Conservation (phyloP, 2,329 filamentous ascomycete species). For the Cladorrhinum sp. region DNA sequence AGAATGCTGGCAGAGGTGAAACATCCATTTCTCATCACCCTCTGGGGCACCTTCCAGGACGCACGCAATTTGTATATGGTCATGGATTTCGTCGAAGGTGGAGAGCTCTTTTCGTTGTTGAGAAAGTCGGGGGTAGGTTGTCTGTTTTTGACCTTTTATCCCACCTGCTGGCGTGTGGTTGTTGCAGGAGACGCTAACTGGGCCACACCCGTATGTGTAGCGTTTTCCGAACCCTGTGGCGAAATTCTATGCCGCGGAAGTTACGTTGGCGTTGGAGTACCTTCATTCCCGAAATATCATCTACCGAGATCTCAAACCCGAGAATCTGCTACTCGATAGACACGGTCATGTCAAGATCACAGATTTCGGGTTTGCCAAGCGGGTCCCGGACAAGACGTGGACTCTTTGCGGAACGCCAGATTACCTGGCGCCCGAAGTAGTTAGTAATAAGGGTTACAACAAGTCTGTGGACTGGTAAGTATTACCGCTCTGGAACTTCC, state of each 20-base stretch:
- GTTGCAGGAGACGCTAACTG: constrained; percentile 20
- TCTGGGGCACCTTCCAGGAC: constrained; percentile 99
- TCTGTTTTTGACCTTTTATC: background rate
- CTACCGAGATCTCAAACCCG: constrained; percentile 94
- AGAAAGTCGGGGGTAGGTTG: constrained; percentile 84
- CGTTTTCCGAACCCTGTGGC: constrained; percentile 97
- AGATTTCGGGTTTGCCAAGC: constrained; percentile 98
- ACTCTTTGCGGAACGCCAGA: constrained; percentile 96
- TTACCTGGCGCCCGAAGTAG: constrained; percentile 95
- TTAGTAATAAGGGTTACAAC: constrained; percentile 99
- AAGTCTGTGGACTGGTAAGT: constrained; percentile 97
- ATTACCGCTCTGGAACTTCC: constrained; percentile 21
- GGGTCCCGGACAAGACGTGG: constrained; percentile 98
- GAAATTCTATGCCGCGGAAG: constrained; percentile 98
- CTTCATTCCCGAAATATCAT: constrained; percentile 94
- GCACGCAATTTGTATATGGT: constrained; percentile 98
- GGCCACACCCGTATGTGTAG: constrained; percentile 50
- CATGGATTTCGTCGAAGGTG: constrained; percentile 99
- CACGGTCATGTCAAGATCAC: constrained; percentile 96
- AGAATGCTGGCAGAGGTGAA: constrained; percentile 95
- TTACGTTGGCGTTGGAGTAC: constrained; percentile 92
- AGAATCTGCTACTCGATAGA: constrained; percentile 86
- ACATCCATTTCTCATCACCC: constrained; percentile 93
- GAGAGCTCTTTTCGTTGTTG: constrained; percentile 91
- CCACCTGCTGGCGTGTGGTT: background rate